These are phyloP conservation scores for Ascobolus immersus DNA, from an alignment of 495 filamentous ascomycete species.

Conservation along the genomic window DNA sequence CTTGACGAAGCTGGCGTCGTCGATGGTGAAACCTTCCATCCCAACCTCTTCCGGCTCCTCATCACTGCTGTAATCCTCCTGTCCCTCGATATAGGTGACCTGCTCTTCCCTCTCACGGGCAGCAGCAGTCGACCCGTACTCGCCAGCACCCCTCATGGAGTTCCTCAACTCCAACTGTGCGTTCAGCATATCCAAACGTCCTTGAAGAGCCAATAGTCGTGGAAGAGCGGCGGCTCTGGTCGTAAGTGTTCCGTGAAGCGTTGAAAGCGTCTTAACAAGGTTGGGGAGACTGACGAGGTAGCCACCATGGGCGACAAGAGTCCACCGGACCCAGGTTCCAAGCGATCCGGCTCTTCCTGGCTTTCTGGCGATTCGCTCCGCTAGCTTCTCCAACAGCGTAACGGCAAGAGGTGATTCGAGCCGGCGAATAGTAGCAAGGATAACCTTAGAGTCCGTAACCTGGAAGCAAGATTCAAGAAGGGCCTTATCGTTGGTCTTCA, in stretches of 20 bases:
- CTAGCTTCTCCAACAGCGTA: constrained; percentile 52
- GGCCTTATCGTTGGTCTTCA: constrained; percentile 64
- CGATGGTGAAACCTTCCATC: constrained; percentile 15
- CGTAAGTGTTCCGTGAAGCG: constrained; percentile 59
- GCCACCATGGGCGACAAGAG: constrained; percentile 78
- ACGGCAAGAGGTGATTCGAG: constrained; percentile 63
- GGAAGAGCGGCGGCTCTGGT: constrained; percentile 63
- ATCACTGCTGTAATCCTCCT: constrained; percentile 27
- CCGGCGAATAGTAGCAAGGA: constrained; percentile 69
- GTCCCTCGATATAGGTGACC: constrained; percentile 75
- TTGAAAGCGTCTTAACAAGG: constrained; percentile 45
- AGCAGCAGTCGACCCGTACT: constrained; percentile 21
- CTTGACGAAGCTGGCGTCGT: constrained; percentile 16
- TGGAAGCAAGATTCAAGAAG: constrained; percentile 84
- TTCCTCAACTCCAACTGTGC: constrained; percentile 61
- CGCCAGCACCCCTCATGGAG: constrained; percentile 23
- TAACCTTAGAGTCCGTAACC: constrained; percentile 41
- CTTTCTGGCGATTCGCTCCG: constrained; percentile 61
- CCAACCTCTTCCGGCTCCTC: constrained; percentile 19
- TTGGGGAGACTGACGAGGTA: constrained; percentile 62
- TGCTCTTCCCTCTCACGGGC: constrained; percentile 28
- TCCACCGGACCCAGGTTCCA: constrained; percentile 95
- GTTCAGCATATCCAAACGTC: constrained; percentile 72
- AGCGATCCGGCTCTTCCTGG: constrained; percentile 73
- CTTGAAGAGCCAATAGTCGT: constrained; percentile 64